Percentiles rank a stretch among this genome's conserved stretches.
These are phyloP conservation scores for Lecanosticta acicola DNA, from an alignment of 2,329 filamentous ascomycete species.

Conservation along the genomic window DNA sequence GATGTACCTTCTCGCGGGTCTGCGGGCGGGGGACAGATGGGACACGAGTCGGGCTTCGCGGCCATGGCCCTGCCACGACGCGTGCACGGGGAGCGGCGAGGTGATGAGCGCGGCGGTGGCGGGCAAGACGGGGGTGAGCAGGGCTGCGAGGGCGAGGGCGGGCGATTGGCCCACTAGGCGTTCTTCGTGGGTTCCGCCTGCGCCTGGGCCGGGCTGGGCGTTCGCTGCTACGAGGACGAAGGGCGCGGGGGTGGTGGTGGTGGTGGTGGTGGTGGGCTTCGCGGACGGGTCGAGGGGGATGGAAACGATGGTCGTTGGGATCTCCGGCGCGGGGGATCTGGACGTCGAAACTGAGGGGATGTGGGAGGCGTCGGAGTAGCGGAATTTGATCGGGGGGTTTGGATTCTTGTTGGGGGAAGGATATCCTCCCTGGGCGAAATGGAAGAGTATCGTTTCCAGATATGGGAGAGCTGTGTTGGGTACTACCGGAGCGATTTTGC, in stretches of 20 bases:
- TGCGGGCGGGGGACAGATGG: background rate
- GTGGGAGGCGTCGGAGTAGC: background rate
- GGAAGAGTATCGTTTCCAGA: constrained; percentile 6
- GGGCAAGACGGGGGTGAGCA: constrained; percentile 5
- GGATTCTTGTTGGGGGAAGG: background rate
- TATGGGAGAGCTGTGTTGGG: constrained; percentile 7
- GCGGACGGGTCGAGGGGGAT: constrained; percentile 3
- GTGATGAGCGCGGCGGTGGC: constrained; percentile 9
- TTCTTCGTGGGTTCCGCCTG: constrained; percentile 13
- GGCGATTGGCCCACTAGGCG: constrained; percentile 13
- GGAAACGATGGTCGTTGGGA: constrained; percentile 7
- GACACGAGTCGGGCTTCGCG: constrained; percentile 5
- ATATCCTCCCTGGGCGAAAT: constrained; percentile 10
- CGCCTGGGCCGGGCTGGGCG: constrained; percentile 11
- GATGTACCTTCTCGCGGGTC: background rate
- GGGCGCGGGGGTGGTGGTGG: too few species aligned
- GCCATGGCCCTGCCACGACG: constrained; percentile 10
- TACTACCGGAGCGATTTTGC: background rate
- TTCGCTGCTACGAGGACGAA: constrained; percentile 11
- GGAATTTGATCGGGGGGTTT: background rate
- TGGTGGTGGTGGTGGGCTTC: too few species aligned
- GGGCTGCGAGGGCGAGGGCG: constrained; percentile 5
- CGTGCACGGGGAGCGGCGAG: constrained; percentile 6
- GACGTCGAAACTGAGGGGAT: constrained; percentile 4
- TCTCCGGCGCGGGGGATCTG: background rate